Evolutionary conservation across 257 asterid species (phyloP).

Genomic region (Lycium ferocissimum): DNA sequence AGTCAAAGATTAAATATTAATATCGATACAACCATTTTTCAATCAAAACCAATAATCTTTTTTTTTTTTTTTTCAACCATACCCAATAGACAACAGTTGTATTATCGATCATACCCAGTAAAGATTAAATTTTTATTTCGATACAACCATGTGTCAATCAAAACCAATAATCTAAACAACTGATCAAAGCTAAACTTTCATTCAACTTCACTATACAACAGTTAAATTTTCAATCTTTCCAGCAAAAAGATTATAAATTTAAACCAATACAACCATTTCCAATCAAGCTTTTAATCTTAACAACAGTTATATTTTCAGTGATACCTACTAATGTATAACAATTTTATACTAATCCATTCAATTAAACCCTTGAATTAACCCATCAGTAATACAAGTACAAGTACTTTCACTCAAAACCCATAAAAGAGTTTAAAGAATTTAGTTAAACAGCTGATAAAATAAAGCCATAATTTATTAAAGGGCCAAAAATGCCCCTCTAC

Average conservation of each 20-base stretch:
- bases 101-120: too few relatives aligned
- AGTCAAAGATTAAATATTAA: not conserved
- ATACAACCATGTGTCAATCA: not conserved
- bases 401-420: not conserved
- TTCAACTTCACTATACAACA: not conserved
- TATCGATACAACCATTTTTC: not conserved
- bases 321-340: too few relatives aligned
- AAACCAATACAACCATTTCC: not conserved
- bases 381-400: not conserved
- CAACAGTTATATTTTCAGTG: too few relatives aligned
- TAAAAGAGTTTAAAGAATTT: constrained; percentile 30
- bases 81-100: too few relatives aligned
- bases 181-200: too few relatives aligned
- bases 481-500: too few relatives aligned
- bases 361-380: too few relatives aligned
- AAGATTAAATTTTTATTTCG: too few relatives aligned
- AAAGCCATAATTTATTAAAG: not conserved
- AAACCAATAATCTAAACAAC: not conserved
- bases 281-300: not conserved
- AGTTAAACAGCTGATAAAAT: not conserved
- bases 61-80: too few relatives aligned
- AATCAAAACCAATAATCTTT: constrained; percentile 8
- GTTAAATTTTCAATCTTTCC: not conserved
- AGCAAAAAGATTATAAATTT: not conserved
- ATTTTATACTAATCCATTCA: too few relatives aligned